Conservation (phyloP, 495 filamentous ascomycete genomes). For the Aspergillus ostianus region DNA sequence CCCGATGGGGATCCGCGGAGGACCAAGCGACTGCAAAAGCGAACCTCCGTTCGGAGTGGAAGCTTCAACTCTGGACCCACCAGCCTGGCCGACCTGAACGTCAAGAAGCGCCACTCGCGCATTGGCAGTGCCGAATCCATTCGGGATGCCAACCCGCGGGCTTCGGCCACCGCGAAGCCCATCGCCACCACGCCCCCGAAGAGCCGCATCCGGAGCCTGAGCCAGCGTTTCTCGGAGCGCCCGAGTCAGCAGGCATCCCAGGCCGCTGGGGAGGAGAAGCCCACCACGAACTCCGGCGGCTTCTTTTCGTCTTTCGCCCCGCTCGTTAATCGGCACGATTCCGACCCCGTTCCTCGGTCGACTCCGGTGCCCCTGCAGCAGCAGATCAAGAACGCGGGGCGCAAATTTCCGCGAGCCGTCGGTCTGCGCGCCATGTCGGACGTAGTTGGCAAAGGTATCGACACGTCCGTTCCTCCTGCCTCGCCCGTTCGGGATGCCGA, state of each 20-base stretch:
- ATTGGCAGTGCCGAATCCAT: constrained; percentile 70
- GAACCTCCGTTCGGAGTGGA: constrained; percentile 50
- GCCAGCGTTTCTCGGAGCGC: constrained; percentile 37
- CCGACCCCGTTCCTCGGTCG: constrained; percentile 51
- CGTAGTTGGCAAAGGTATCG: constrained; percentile 42
- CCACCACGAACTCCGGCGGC: constrained; percentile 48
- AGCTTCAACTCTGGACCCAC: constrained; percentile 65
- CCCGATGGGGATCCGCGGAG: constrained; percentile 73
- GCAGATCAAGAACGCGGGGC: constrained; percentile 39
- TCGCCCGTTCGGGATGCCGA: constrained; percentile 66
- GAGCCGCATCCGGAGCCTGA: constrained; percentile 46
- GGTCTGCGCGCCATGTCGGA: constrained; percentile 82
- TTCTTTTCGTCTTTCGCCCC: constrained; percentile 51
- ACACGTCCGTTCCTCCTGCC: constrained; percentile 39
- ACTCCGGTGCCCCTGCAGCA: constrained; percentile 45
- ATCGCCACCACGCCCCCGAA: constrained; percentile 56
- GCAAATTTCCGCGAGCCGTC: constrained; percentile 51
- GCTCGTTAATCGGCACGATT: constrained; percentile 40
- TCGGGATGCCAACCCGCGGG: constrained; percentile 38
- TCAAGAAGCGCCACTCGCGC: constrained; percentile 69
- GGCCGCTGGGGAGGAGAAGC: constrained; percentile 61
- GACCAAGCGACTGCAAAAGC: constrained; percentile 76
- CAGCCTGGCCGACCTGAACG: constrained; percentile 58
- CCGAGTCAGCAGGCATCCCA: constrained; percentile 43
- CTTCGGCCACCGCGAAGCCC: constrained; percentile 48